phyloP scores from a whole-genome alignment of 2,329 filamentous ascomycete genomes.

The Colletotrichum godetiae region DNA sequence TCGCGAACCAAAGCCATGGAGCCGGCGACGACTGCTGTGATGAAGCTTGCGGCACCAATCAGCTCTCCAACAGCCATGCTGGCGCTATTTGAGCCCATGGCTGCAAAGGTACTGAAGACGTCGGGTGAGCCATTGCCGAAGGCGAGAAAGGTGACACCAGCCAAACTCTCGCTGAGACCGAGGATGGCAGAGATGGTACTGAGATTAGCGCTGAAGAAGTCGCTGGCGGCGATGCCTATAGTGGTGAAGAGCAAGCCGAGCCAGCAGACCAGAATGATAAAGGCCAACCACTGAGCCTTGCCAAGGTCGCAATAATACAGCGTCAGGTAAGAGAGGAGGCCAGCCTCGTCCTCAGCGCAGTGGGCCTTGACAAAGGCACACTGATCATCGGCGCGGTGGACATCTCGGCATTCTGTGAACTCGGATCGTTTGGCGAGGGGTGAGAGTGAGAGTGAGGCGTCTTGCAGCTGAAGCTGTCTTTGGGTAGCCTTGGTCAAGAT shows the following conservation, averaged over 20 bases:
- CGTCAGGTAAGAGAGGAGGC: conserved; percentile 86
- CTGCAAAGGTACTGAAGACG: conserved; percentile 98
- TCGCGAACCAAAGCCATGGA: conserved; percentile 98
- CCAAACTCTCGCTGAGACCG: conserved; percentile 94
- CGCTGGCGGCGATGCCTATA: conserved; percentile 96
- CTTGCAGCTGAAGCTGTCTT: conserved; percentile 26
- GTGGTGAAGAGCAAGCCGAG: conserved; percentile 92
- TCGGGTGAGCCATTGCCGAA: conserved; percentile 98
- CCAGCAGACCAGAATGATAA: conserved; percentile 83
- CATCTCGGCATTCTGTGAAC: conserved; percentile 75
- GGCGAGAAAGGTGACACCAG: conserved; percentile 94
- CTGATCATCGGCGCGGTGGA: conserved; percentile 82
- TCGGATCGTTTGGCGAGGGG: conserved; percentile 42
- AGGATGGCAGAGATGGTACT: conserved; percentile 91
- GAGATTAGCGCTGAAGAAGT: conserved; percentile 98
- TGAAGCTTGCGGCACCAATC: conserved; percentile 94
- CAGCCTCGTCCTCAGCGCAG: conserved; percentile 90
- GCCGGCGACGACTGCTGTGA: conserved; percentile 94
- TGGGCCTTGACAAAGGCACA: conserved; percentile 87
- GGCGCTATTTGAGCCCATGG: conserved; percentile 97
- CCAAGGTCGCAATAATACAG: conserved; percentile 89
- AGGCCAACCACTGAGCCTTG: conserved; percentile 79
- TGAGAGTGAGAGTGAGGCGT: conserved; percentile 21
- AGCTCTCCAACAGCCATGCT: conserved; percentile 95
- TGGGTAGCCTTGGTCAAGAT: conserved; percentile 45